Evolutionary conservation across 2,329 filamentous ascomycete genomes (phyloP), one percentile per base, ranked within the genome.

Genomic region (Fusarium chuoi): DNA sequence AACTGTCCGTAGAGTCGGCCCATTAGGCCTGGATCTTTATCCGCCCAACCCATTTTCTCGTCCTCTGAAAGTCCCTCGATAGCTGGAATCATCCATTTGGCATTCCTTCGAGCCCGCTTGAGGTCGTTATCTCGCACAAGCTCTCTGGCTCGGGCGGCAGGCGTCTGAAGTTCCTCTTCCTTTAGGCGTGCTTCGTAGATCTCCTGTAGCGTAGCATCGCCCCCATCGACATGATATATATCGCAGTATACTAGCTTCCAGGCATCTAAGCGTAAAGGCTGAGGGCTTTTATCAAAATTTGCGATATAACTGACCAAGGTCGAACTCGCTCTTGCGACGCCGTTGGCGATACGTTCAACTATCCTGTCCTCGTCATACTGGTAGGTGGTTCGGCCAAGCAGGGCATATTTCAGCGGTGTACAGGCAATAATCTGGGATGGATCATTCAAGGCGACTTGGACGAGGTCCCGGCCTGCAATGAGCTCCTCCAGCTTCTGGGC

Each of bases 391-490:
- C 61, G 62, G 45, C 69, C 65, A 57, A 75, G 64, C 15, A 75
- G 30, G 39, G 33, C 38, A 26, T 63, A 35, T 38, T 49, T 22
- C 41, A 64, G 35, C 30, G 30, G 30, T 33, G 30, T 33, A 10
- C 30, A 33, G 30, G 30, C 11, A 33, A 33, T 33, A 33, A 33
- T 33, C 30, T 33, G 30, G 30, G 30, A 33, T 33, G 52, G 68
- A 42, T 71, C 7, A 48, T 10, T 18, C 13, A 71, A 60, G 54
- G 70, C 54, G 17, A 65, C 6, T 44, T 71, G 39, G 12, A 69
- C 26, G 8, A 73, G 70, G 36, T 73, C 68, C 13, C 61, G 61
- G 6, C 65, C 65, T 46, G 64, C 60, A 20, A 72, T 65, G 5
- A 4, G 2, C 11, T 69, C 54, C 30, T 62, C 14, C 12, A 57